Evolutionary conservation across 495 filamentous ascomycete genomes (phyloP).

Genomic region (Mytilinidion resinicola): DNA sequence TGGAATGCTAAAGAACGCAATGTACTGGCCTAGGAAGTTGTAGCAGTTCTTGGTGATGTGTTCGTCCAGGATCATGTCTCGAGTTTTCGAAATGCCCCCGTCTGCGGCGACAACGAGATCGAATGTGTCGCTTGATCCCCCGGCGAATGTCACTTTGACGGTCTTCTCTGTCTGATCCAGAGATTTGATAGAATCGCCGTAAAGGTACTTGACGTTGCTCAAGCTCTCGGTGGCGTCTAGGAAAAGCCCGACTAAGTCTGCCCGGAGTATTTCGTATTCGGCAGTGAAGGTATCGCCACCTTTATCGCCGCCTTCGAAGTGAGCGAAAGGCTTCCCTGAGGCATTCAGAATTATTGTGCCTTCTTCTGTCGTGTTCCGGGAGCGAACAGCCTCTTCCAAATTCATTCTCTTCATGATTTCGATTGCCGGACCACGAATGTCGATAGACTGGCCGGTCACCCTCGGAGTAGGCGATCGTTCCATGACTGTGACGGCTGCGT

Average conservation of each 20-base stretch:
- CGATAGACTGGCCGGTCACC: conserved; percentile 24
- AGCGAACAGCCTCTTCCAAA: conserved; percentile 20
- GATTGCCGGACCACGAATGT: conserved; percentile 27
- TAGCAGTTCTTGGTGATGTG: conserved; percentile 9
- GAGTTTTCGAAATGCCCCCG: conserved; percentile 21
- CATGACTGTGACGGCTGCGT: conserved; percentile 25
- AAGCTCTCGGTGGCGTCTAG: conserved; percentile 13
- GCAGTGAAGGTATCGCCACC: conserved; percentile 17
- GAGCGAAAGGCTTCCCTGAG: conserved; percentile 16
- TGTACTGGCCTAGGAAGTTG: conserved; percentile 18
- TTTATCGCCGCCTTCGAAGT: conserved; percentile 13
- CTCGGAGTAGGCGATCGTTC: conserved; percentile 26
- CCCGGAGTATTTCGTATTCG: conserved; percentile 29
- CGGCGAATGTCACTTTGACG: conserved; percentile 23
- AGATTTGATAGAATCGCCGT: conserved; percentile 21
- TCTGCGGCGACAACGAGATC: conserved; percentile 31
- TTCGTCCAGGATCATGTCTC: conserved; percentile 21
- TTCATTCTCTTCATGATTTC: conserved; percentile 25
- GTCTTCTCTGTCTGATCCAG: conserved; percentile 10
- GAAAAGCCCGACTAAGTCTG: conserved; percentile 23
- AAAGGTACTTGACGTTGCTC: conserved; percentile 15
- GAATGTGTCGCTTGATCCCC: conserved; percentile 9
- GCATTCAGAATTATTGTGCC: conserved; percentile 17
- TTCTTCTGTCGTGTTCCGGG: conserved; percentile 22
- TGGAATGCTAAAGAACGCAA: conserved; percentile 29